phyloP scores from a whole-genome alignment of 2,329 filamentous ascomycete species.

The Penicillium sp. region DNA sequence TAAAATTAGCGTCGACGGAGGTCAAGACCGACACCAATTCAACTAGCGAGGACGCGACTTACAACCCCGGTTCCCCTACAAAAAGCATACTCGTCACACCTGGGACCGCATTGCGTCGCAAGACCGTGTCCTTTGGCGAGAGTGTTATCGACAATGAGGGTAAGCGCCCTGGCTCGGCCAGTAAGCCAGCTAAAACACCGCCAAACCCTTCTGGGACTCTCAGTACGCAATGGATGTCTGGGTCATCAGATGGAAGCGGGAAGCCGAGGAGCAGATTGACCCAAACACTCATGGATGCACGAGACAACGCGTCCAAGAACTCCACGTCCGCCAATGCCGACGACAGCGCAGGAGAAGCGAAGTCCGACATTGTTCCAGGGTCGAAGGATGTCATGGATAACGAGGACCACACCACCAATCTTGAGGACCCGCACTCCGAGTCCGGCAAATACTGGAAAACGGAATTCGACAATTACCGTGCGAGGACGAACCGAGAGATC shows the following conservation, averaged over 20 bases:
- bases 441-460: conserved; percentile 61
- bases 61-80: conserved; percentile 48
- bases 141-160: conserved; percentile 55
- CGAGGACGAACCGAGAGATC: conserved; percentile 57
- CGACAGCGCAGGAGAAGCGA: conserved; percentile 14
- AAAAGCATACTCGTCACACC: conserved; percentile 65
- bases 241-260: conserved; percentile 31
- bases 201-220: conserved; percentile 46
- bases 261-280: conserved; percentile 42
- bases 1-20: conserved; percentile 20
- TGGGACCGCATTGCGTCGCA: conserved; percentile 54
- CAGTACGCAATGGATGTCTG: conserved; percentile 43
- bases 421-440: conserved; percentile 54
- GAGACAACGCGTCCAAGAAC: conserved; percentile 35
- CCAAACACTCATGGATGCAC: conserved; percentile 40
- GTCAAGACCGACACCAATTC: conserved; percentile 22
- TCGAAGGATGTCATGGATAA: conserved; percentile 31
- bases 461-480: conserved; percentile 57
- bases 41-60: conserved; percentile 24
- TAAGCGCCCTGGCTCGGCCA: conserved; percentile 45
- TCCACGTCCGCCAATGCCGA: conserved; percentile 15
- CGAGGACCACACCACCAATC: conserved; percentile 50
- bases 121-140: conserved; percentile 59
- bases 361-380: conserved; percentile 3
- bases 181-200: conserved; percentile 48